Percentiles rank a stretch among this genome's conserved stretches.
Conservation (phyloP, 225 moss, liverwort and hornwort genomes). For the Sphagnum tenellum region DNA sequence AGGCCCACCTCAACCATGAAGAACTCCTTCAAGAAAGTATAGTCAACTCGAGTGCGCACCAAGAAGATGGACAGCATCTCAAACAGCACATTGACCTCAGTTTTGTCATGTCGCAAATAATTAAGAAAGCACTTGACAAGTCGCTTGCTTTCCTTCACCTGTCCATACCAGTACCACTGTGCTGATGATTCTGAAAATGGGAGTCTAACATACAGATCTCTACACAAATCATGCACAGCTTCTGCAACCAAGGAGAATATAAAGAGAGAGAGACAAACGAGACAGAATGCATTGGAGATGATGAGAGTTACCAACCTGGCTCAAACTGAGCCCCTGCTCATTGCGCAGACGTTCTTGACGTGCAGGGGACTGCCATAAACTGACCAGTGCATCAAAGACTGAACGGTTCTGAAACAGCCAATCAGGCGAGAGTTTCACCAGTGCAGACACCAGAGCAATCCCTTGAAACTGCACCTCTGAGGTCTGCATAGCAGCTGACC, state of each 20-base stretch:
- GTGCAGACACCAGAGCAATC: slow-evolving; percentile 73
- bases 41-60: slow-evolving; percentile 93
- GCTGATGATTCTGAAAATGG: neutral
- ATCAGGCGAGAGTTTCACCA: slow-evolving; percentile 86
- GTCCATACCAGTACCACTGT: slow-evolving; percentile 10
- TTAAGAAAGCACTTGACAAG: slow-evolving; percentile 94
- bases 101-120: slow-evolving; percentile 90
- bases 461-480: slow-evolving; percentile 98
- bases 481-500: slow-evolving; percentile 45
- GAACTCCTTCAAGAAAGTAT: slow-evolving; percentile 95
- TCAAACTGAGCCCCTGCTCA: slow-evolving; percentile 85
- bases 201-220: neutral
- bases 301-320: slow-evolving; percentile 36
- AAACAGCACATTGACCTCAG: slow-evolving; percentile 94
- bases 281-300: neutral
- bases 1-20: slow-evolving; percentile 91
- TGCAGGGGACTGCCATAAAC: slow-evolving; percentile 90
- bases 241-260: neutral
- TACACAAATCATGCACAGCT: neutral
- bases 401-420: slow-evolving; percentile 81
- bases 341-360: slow-evolving; percentile 69
- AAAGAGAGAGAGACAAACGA: neutral
- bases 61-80: slow-evolving; percentile 99
- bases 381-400: slow-evolving; percentile 90
- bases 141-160: slow-evolving; percentile 99